A percentile compares a stretch with the other conserved stretches of the same genome.
These are phyloP conservation scores for Russula dissimulans DNA, from an alignment of 768 basidiomycete species.

Conservation along the genomic window DNA sequence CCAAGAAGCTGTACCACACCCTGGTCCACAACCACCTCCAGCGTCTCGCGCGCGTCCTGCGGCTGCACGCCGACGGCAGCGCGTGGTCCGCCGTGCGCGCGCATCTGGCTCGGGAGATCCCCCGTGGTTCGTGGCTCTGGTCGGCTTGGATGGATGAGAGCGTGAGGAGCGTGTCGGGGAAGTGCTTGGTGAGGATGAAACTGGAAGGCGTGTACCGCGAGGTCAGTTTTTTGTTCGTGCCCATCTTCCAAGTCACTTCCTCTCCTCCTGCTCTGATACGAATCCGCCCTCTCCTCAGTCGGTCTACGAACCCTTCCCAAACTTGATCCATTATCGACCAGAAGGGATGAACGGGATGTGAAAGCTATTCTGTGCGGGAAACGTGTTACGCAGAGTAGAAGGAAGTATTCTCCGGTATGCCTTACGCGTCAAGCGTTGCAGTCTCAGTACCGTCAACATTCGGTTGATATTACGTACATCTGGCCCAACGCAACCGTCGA, in stretches of 20 bases:
- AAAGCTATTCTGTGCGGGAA: background rate
- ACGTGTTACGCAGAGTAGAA: background rate
- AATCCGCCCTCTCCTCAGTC: conserved; percentile 28
- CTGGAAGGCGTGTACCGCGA: conserved; percentile 47
- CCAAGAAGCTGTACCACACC: conserved; percentile 51
- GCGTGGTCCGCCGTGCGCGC: conserved; percentile 44
- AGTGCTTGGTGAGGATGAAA: conserved; percentile 52
- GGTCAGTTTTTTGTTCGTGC: conserved; percentile 28
- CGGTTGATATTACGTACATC: too few relatives aligned
- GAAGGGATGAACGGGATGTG: background rate
- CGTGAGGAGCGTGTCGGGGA: conserved; percentile 34
- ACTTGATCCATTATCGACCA: conserved; percentile 41
- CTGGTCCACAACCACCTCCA: conserved; percentile 53
- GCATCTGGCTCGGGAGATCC: conserved; percentile 38
- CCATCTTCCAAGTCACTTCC: background rate
- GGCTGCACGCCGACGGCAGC: conserved; percentile 40
- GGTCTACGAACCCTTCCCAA: conserved; percentile 44
- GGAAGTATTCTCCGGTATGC: too few relatives aligned
- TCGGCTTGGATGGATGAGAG: conserved; percentile 33
- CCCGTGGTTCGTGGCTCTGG: conserved; percentile 36
- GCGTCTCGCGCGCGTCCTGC: conserved; percentile 44
- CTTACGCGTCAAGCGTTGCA: too few relatives aligned
- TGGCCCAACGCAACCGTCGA: too few relatives aligned
- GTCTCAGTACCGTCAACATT: too few relatives aligned
- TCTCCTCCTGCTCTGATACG: background rate